Conservation (phyloP, 2,329 filamentous ascomycete species). For the Hirsutella minnesotensis region DNA sequence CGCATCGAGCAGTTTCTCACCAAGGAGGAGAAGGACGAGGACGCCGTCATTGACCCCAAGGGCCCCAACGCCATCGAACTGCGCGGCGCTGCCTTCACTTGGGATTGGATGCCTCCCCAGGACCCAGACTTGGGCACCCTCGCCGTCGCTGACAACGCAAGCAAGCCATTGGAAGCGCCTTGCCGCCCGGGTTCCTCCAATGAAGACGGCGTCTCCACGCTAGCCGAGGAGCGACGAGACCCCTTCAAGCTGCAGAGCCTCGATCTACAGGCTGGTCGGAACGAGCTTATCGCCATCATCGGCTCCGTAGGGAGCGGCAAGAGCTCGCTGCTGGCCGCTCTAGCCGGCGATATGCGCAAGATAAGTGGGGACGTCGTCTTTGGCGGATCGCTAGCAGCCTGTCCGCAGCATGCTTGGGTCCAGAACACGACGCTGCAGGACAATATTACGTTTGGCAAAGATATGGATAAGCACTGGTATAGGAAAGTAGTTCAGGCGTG, state of each 20-base stretch:
- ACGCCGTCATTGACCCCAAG: conserved; percentile 15
- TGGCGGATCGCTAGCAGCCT: conserved; percentile 76
- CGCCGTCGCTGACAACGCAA: neutral
- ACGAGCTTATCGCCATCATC: neutral
- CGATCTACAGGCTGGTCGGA: no score
- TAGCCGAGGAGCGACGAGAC: no score
- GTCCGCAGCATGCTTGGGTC: conserved; percentile 96
- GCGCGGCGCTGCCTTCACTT: no score
- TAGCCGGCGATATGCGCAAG: conserved; percentile 89
- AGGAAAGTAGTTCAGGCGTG: conserved; percentile 68
- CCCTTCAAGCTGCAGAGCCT: no score
- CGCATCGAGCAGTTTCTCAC: conserved; percentile 82
- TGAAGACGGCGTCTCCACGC: neutral
- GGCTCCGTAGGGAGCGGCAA: neutral
- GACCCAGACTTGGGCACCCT: no score
- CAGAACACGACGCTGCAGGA: conserved; percentile 80
- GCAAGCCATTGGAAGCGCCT: neutral
- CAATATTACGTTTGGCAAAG: conserved; percentile 85
- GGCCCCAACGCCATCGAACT: no score
- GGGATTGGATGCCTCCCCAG: no score
- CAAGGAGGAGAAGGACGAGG: conserved; percentile 73
- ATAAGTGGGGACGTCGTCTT: conserved; percentile 62
- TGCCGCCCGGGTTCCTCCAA: neutral
- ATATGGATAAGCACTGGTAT: conserved; percentile 67
- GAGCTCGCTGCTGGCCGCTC: conserved; percentile 56